phyloP scores from a whole-genome alignment of 148 eudicot genomes.

The Vaccinium myrtillus region DNA sequence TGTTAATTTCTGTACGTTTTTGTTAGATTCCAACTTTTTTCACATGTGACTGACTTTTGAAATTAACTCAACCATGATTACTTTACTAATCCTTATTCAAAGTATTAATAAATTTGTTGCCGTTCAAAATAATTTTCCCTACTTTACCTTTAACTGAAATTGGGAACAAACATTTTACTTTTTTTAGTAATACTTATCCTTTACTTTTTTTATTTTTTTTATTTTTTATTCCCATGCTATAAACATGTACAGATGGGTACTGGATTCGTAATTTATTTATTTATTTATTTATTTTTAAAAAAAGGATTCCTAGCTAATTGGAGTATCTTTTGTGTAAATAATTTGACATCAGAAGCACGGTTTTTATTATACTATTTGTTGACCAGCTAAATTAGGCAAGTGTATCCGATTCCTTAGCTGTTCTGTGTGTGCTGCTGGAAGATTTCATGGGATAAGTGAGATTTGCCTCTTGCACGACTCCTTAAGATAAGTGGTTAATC shows the following conservation, averaged over 20 bases:
- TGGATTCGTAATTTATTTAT: neutral
- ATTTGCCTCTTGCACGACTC: neutral
- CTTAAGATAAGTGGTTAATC: neutral
- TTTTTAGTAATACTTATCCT: too few relatives aligned
- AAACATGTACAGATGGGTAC: neutral
- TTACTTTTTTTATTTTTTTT: neutral
- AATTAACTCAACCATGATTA: too few relatives aligned
- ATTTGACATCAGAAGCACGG: neutral
- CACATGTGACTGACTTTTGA: neutral
- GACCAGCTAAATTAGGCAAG: neutral
- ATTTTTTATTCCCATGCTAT: neutral
- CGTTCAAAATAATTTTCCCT: too few relatives aligned
- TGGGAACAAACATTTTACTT: too few relatives aligned
- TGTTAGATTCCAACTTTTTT: neutral
- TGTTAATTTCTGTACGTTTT: too few relatives aligned
- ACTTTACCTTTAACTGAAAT: too few relatives aligned
- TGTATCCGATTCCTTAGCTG: neutral
- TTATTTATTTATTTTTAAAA: neutral
- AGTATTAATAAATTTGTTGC: too few relatives aligned
- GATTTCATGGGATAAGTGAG: neutral
- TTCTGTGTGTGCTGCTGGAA: neutral
- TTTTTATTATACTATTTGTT: neutral
- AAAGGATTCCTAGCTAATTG: neutral
- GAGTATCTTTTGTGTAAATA: neutral
- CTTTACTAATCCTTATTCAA: too few relatives aligned